Evolutionary conservation across 495 filamentous ascomycete species (phyloP), one percentile per base, ranked within the genome.

Genomic region (Hyaloscypha variabilis): DNA sequence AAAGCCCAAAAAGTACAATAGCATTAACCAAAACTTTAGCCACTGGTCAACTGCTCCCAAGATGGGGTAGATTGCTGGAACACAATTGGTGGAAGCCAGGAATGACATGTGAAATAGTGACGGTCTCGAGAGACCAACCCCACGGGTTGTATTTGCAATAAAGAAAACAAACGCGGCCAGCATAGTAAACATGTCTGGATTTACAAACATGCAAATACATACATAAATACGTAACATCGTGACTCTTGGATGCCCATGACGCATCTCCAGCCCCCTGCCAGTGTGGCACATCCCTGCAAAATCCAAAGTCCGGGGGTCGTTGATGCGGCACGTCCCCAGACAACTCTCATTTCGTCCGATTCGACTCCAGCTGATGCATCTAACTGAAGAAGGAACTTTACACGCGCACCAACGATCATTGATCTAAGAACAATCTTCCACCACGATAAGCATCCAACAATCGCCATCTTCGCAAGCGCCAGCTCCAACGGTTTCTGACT

Each of bases 1-100:
- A n/a, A n/a, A n/a, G n/a, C n/a, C n/a, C n/a, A n/a, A n/a, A n/a
- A n/a, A n/a, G n/a, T n/a, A n/a, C n/a, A n/a, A n/a, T 46, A 26
- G 31, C 36, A 51, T 49, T 52, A 28, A 66, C 13, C 8, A 6
- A 34, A 21, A 54, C 52, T 42, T n/a, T 26, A 68, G 66, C 8
- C 61, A 68, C 49, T 68, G 62, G 61, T 58, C 61, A 8, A 60
- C 61, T 60, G 66, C 66, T 8, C 62, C 66, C 25, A 57, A 60
- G 23, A 62, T 53, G 39, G 62, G 61, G 39, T 46, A 17, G 19
- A 17, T 17, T 46, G 4, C 31, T 3, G 19, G 39, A 46, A 46
- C 13, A 17, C 17, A 46, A 4, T 46, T 10, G 31, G 31, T 5
- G 31, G 31, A 5, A 13, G 31, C 3, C 17, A 34, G 13, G 6